phyloP scores from a whole-genome alignment of 176 grass and related monocot genomes.

The Ensete glaucum region DNA sequence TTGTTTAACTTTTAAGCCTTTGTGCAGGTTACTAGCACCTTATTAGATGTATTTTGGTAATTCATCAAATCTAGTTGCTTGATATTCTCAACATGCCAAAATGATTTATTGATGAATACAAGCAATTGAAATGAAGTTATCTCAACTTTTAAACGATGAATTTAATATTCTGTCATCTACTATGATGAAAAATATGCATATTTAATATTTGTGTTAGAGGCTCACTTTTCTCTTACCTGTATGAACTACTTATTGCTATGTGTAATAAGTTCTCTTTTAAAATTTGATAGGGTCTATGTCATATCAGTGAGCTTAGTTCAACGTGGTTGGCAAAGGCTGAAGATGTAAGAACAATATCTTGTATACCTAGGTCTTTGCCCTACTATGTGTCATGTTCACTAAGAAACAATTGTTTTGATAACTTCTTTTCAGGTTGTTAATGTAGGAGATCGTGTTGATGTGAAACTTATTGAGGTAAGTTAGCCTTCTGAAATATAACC shows the following conservation, averaged over 20 bases:
- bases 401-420: slow-evolving; percentile 18
- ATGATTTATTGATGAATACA: neutral
- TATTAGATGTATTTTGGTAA: too few relatives aligned
- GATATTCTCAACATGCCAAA: too few relatives aligned
- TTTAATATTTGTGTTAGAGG: neutral
- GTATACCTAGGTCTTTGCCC: slow-evolving; percentile 8
- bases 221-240: neutral
- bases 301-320: slow-evolving; percentile 92
- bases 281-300: slow-evolving; percentile 65
- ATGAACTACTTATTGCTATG: neutral
- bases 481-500: slow-evolving; percentile 12
- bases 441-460: slow-evolving; percentile 82
- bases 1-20: slow-evolving; percentile 16
- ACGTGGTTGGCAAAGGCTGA: slow-evolving; percentile 80
- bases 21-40: slow-evolving; percentile 1
- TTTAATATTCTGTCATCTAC: too few relatives aligned
- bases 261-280: neutral
- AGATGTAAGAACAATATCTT: slow-evolving; percentile 59
- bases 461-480: slow-evolving; percentile 92
- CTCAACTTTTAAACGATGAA: neutral
- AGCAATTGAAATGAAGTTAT: neutral
- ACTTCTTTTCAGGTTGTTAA: slow-evolving; percentile 50
- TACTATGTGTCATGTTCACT: neutral
- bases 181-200: neutral
- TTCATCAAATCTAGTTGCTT: too few relatives aligned